Evolutionary conservation across 148 eudicot species (phyloP).

Genomic region (Drosera capensis): DNA sequence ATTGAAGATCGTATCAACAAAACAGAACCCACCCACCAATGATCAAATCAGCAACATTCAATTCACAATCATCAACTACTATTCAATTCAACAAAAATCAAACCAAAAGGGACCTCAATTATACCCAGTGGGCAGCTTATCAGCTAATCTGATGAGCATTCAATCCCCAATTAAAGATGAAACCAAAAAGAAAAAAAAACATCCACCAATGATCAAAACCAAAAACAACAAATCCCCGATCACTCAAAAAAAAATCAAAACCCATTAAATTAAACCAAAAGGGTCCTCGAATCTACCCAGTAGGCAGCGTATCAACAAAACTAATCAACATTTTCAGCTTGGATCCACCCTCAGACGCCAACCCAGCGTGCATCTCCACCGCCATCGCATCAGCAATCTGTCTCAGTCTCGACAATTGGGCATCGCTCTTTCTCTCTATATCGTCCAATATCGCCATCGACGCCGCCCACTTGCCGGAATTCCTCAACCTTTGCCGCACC

Average conservation of each 20-base stretch:
- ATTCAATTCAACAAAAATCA: not conserved
- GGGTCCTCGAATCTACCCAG: conserved; percentile 27
- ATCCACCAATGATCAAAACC: not conserved
- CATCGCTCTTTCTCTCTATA: conserved; percentile 33
- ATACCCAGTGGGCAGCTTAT: no score
- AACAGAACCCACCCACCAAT: not conserved
- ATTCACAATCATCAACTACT: not conserved
- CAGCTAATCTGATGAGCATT: not conserved
- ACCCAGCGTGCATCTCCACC: conserved; percentile 93
- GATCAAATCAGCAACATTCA: not conserved
- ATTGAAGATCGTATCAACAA: no score
- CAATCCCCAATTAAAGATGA: no score
- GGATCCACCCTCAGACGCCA: conserved; percentile 74
- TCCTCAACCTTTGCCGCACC: conserved; percentile 34
- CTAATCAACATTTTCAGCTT: conserved; percentile 82
- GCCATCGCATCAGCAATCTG: conserved; percentile 81
- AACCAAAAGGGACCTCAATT: no score
- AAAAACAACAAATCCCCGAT: not conserved
- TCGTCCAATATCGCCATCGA: conserved; percentile 41
- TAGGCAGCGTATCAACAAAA: conserved; percentile 70
- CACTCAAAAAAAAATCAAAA: no score
- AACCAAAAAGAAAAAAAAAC: not conserved
- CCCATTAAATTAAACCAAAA: not conserved
- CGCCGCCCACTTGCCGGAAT: conserved; percentile 29
- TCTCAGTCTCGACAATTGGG: conserved; percentile 33